Conservation (phyloP, 139 green algal genomes). For the Coccomyxa sp. region DNA sequence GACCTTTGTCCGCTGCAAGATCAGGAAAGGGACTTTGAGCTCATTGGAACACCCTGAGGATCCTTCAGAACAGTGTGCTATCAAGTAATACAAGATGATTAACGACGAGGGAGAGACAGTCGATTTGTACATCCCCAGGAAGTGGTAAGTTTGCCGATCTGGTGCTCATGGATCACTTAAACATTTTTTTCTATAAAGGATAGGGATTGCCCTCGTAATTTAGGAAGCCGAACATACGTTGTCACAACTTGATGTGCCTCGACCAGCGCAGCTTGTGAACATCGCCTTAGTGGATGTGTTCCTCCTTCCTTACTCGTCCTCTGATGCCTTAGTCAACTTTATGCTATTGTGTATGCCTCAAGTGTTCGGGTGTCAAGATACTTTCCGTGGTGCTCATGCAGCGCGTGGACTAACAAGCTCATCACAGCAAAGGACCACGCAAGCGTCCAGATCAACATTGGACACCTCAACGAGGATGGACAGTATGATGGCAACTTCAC, state of each 20-base stretch:
- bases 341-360: background rate
- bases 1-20: no score
- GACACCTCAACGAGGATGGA: constrained; percentile 93
- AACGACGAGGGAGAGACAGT: constrained; percentile 92
- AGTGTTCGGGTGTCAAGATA: background rate
- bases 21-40: no score
- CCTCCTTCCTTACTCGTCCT: background rate
- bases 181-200: background rate
- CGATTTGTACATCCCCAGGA: constrained; percentile 98
- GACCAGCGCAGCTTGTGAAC: background rate
- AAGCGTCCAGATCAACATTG: constrained; percentile 97
- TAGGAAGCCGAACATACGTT: background rate
- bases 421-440: constrained; percentile 98
- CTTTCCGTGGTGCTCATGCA: constrained; percentile 38
- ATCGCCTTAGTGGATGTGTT: background rate
- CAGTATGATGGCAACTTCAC: constrained; percentile 91
- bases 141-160: constrained; percentile 74
- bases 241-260: background rate
- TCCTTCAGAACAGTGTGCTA: background rate
- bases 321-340: background rate
- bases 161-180: background rate
- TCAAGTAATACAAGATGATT: constrained; percentile 78
- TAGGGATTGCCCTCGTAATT: background rate
- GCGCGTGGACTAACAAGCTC: constrained; percentile 98
- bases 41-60: no score